These are phyloP conservation scores for Boletus semigastroideus DNA, from an alignment of 1,284 basidiomycete species.

Conservation along the genomic window DNA sequence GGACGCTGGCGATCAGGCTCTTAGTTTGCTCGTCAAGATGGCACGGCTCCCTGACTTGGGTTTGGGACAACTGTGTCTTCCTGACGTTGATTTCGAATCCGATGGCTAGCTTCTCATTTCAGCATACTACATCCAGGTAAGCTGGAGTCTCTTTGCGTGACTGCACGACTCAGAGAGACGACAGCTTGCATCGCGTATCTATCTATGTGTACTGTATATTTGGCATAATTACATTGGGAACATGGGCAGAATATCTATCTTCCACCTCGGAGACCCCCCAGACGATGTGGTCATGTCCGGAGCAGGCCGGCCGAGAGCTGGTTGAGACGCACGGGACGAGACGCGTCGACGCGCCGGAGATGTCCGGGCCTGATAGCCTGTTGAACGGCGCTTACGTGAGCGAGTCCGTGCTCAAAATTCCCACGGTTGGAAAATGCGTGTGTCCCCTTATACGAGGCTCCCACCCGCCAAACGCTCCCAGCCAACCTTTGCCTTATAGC, in stretches of 20 bases:
- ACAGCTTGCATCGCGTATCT: slow-evolving; percentile 13
- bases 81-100: slow-evolving; percentile 32
- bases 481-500: slow-evolving; percentile 39
- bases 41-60: slow-evolving; percentile 72
- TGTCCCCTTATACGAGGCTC: slow-evolving; percentile 38
- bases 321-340: background rate
- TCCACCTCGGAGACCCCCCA: slow-evolving; percentile 15
- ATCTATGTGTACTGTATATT: slow-evolving; percentile 19
- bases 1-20: slow-evolving; percentile 44
- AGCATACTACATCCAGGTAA: slow-evolving; percentile 11
- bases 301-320: slow-evolving; percentile 22
- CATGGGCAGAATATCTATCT: background rate
- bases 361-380: slow-evolving; percentile 26
- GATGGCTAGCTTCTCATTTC: slow-evolving; percentile 12
- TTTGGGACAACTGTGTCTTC: slow-evolving; percentile 66
- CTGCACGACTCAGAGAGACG: slow-evolving; percentile 2
- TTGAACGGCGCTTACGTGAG: slow-evolving; percentile 37
- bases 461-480: slow-evolving; percentile 38
- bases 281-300: slow-evolving; percentile 15
- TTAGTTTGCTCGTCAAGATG: slow-evolving; percentile 74
- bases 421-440: slow-evolving; percentile 33
- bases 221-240: slow-evolving; percentile 17
- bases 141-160: background rate
- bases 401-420: slow-evolving; percentile 38
- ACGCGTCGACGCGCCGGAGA: slow-evolving; percentile 27